A percentile compares a stretch with the other conserved stretches of the same genome.
phyloP scores from a whole-genome alignment of 176 grass and related monocot genomes.

The Urochloa ruziziensis region DNA sequence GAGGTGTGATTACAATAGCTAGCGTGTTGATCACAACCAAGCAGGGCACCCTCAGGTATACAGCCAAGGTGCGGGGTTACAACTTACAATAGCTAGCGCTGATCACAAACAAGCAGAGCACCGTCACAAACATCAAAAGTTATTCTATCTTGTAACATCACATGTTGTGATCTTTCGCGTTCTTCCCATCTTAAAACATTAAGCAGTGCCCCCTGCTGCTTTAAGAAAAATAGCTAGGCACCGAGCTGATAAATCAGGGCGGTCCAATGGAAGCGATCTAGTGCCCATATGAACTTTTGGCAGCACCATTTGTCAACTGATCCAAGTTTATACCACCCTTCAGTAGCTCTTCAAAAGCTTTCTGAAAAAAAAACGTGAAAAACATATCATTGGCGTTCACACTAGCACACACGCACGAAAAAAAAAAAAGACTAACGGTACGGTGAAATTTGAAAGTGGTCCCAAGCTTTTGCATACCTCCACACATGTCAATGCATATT shows the following conservation, averaged over 20 bases:
- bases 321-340: constrained; percentile 34
- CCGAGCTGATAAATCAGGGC: neutral
- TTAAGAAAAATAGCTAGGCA: too few relatives aligned
- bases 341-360: constrained; percentile 63
- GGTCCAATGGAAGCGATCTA: constrained; percentile 10
- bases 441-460: neutral
- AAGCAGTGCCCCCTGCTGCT: neutral
- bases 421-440: too few relatives aligned
- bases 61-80: too few relatives aligned
- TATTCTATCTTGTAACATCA: too few relatives aligned
- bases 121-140: too few relatives aligned
- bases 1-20: neutral
- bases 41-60: neutral
- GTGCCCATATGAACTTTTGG: constrained; percentile 39
- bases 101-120: too few relatives aligned
- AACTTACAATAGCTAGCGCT: too few relatives aligned
- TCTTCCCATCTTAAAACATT: too few relatives aligned
- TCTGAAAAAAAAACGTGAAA: constrained; percentile 50
- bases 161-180: too few relatives aligned
- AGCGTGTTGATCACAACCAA: neutral
- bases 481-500: constrained; percentile 67
- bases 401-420: neutral
- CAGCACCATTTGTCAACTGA: constrained; percentile 34
- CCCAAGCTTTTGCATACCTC: constrained; percentile 46
- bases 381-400: neutral